A percentile compares a stretch with the other conserved stretches of the same genome.
Conservation (phyloP, 352 stramenopile species). For the Pythium rhizo-oryzae region DNA sequence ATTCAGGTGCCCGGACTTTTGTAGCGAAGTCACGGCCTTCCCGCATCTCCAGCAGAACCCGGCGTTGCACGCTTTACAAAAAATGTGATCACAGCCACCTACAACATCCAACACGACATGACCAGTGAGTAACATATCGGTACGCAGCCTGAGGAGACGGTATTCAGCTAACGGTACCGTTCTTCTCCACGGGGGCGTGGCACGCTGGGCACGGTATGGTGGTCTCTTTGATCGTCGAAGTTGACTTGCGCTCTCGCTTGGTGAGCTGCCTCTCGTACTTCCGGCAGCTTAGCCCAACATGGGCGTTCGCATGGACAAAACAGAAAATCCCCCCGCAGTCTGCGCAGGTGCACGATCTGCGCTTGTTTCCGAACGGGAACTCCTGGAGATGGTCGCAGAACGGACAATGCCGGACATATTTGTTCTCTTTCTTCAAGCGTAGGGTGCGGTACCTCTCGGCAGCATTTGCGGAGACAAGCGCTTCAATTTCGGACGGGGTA, state of each 20-base stretch:
- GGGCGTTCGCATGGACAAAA: neutral
- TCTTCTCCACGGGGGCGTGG: neutral
- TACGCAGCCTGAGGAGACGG: too few species aligned
- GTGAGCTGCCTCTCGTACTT: neutral
- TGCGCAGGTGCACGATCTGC: neutral
- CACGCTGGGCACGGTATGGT: neutral
- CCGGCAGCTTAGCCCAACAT: neutral
- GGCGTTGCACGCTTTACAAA: neutral
- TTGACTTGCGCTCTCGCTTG: too few species aligned
- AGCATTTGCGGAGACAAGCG: neutral
- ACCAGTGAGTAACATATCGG: too few species aligned
- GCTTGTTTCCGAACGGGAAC: neutral
- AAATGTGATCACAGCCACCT: neutral
- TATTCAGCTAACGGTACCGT: too few species aligned
- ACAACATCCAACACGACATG: neutral
- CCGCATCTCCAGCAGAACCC: neutral
- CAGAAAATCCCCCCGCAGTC: neutral
- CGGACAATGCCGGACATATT: neutral
- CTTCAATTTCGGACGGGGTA: neutral
- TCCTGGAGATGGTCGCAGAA: neutral
- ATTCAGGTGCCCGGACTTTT: too few species aligned
- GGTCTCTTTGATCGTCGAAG: neutral
- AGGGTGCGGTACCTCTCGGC: neutral
- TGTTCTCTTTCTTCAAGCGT: neutral
- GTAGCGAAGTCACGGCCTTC: neutral